phyloP scores from a whole-genome alignment of 225 moss, liverwort and hornwort genomes.

The Pleurozium schreberi region DNA sequence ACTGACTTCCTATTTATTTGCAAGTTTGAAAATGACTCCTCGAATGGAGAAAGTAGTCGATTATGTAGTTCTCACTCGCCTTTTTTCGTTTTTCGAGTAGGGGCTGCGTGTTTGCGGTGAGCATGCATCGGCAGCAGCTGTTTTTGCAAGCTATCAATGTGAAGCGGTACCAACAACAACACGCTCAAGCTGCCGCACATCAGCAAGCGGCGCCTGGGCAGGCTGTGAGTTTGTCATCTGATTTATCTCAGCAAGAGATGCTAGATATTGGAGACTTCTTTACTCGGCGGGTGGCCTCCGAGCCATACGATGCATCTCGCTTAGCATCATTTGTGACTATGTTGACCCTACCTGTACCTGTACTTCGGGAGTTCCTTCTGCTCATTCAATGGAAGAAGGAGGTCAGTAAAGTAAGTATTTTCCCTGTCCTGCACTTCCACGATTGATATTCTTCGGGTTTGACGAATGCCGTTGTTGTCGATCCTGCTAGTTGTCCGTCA shows the following conservation, averaged over 20 bases:
- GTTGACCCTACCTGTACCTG: constrained; percentile 85
- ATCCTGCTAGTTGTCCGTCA: background rate
- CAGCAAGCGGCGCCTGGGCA: constrained; percentile 46
- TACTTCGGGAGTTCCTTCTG: constrained; percentile 84
- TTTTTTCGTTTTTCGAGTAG: constrained; percentile 22
- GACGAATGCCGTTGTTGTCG: background rate
- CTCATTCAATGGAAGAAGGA: constrained; percentile 93
- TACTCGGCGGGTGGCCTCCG: constrained; percentile 78
- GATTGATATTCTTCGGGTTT: background rate
- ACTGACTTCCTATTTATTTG: background rate
- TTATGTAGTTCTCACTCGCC: background rate
- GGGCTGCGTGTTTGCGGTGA: constrained; percentile 85
- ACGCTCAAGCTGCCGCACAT: constrained; percentile 33
- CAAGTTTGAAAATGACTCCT: background rate
- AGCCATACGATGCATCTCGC: constrained; percentile 95
- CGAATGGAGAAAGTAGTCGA: background rate
- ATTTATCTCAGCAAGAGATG: constrained; percentile 61
- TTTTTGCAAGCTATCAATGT: constrained; percentile 81
- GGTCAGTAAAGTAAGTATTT: constrained; percentile 29
- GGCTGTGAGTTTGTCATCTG: constrained; percentile 37
- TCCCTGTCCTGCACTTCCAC: background rate
- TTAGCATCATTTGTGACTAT: constrained; percentile 91
- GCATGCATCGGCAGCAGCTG: constrained; percentile 89
- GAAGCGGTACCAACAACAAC: constrained; percentile 74
- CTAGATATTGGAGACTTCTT: constrained; percentile 76